These are phyloP conservation scores for Endoconidiophora laricicola DNA, from an alignment of 2,329 filamentous ascomycete genomes.

Conservation along the genomic window DNA sequence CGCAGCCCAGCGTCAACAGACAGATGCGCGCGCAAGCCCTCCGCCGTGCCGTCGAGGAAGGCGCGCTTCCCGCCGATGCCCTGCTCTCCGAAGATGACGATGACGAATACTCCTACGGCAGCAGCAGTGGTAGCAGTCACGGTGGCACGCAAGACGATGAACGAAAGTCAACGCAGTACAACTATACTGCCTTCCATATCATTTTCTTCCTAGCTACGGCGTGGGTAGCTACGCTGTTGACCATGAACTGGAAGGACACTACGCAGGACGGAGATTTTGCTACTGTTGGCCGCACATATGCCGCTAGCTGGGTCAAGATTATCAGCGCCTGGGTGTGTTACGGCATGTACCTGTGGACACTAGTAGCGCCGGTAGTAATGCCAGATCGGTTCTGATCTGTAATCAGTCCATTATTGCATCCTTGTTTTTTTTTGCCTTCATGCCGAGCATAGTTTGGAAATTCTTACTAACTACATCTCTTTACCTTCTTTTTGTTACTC, in stretches of 20 bases:
- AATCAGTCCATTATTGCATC: too few relatives aligned
- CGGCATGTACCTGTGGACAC: slow-evolving; percentile 79
- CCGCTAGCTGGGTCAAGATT: slow-evolving; percentile 98
- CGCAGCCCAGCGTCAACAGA: slow-evolving; percentile 61
- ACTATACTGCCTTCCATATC: slow-evolving; percentile 86
- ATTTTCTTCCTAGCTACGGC: slow-evolving; percentile 94
- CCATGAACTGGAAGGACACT: slow-evolving; percentile 52
- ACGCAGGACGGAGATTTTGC: slow-evolving; percentile 61
- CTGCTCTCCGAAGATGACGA: slow-evolving; percentile 58
- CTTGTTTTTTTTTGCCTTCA: neutral
- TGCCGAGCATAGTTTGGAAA: too few relatives aligned
- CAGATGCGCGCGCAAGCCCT: slow-evolving; percentile 90
- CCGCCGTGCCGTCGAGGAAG: slow-evolving; percentile 79
- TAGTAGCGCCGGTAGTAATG: slow-evolving; percentile 70
- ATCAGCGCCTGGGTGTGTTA: slow-evolving; percentile 96
- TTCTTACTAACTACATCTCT: too few relatives aligned
- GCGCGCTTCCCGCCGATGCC: slow-evolving; percentile 79
- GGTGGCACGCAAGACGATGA: slow-evolving; percentile 69
- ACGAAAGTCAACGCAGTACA: slow-evolving; percentile 79
- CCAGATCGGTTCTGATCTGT: slow-evolving; percentile 54
- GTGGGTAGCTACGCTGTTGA: slow-evolving; percentile 83
- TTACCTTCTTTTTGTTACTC: too few relatives aligned
- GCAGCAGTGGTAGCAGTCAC: slow-evolving; percentile 36
- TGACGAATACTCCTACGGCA: slow-evolving; percentile 42
- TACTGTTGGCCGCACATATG: slow-evolving; percentile 85